Percentiles rank a stretch among this genome's conserved stretches.
Conservation (phyloP, 208 protist genomes). For the Entamoeba moshkovskii region DNA sequence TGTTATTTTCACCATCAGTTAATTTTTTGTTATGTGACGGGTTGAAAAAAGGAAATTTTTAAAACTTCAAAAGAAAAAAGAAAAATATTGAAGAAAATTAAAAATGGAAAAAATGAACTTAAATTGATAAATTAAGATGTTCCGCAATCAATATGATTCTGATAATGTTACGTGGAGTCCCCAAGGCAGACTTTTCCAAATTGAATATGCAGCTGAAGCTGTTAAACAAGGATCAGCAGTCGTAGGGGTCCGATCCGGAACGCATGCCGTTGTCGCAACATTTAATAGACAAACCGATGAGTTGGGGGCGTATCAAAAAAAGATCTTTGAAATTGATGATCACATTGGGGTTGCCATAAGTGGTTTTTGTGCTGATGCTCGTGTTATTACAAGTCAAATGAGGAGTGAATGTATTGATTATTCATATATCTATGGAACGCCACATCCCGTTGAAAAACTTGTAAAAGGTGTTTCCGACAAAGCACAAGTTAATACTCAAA, state of each 20-base stretch:
- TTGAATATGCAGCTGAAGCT: conserved; percentile 25
- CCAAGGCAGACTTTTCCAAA: conserved; percentile 14
- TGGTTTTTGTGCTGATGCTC: conserved; percentile 89
- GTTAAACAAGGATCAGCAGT: conserved; percentile 16
- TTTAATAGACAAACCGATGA: not conserved
- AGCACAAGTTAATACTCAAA: conserved; percentile 6
- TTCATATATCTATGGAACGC: conserved; percentile 2
- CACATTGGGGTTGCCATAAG: conserved; percentile 81
- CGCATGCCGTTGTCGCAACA: conserved; percentile 1
- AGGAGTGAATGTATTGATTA: conserved; percentile 13
- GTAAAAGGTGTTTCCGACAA: conserved; percentile 7
- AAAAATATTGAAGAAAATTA: no score
- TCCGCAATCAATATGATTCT: not conserved
- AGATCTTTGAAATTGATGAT: conserved; percentile 87
- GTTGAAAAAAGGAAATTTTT: no score
- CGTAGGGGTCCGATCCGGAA: conserved; percentile 6
- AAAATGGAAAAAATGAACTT: not conserved
- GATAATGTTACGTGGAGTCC: not conserved
- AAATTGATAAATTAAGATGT: not conserved
- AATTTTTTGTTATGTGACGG: no score
- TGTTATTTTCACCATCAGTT: no score
- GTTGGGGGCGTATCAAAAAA: conserved; percentile 48
- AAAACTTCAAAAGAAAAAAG: no score
- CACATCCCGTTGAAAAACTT: conserved; percentile 7
- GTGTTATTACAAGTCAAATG: conserved; percentile 84